Conservation (phyloP, 2,329 filamentous ascomycete genomes). For the Leptographium galeiforme region DNA sequence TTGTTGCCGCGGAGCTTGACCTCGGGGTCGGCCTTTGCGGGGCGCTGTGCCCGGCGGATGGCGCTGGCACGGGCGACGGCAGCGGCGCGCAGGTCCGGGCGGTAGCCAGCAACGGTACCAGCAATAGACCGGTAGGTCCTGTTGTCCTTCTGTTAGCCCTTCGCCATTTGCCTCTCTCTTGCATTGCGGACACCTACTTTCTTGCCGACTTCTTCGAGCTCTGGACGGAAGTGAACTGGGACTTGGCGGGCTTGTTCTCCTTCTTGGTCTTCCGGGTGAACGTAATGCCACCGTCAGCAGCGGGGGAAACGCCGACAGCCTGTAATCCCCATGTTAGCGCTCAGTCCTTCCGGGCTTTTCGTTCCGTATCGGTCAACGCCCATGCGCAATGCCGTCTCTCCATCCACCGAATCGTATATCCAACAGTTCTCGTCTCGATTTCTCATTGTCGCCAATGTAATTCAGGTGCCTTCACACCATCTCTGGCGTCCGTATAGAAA, state of each 20-base stretch:
- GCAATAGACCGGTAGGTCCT: conserved; percentile 87
- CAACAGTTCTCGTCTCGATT: not conserved
- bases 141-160: not conserved
- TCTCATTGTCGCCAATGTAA: not conserved
- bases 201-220: conserved; percentile 58
- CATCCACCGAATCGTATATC: not conserved
- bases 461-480: not conserved
- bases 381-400: no score
- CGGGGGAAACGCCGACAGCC: conserved; percentile 70
- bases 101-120: conserved; percentile 78
- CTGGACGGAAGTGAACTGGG: conserved; percentile 53
- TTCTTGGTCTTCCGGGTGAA: conserved; percentile 73
- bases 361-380: no score
- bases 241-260: conserved; percentile 58
- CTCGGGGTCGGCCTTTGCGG: conserved; percentile 62
- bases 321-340: conserved; percentile 20
- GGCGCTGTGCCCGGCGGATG: conserved; percentile 65
- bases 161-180: no score
- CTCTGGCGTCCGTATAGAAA: not conserved
- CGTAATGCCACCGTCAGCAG: conserved; percentile 66
- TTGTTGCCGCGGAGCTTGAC: conserved; percentile 67
- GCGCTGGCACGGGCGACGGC: conserved; percentile 81
- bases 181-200: conserved; percentile 47
- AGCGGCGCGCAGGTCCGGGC: conserved; percentile 58
- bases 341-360: not conserved